phyloP scores from a whole-genome alignment of 306 rosid species.

The Acacia confusa region DNA sequence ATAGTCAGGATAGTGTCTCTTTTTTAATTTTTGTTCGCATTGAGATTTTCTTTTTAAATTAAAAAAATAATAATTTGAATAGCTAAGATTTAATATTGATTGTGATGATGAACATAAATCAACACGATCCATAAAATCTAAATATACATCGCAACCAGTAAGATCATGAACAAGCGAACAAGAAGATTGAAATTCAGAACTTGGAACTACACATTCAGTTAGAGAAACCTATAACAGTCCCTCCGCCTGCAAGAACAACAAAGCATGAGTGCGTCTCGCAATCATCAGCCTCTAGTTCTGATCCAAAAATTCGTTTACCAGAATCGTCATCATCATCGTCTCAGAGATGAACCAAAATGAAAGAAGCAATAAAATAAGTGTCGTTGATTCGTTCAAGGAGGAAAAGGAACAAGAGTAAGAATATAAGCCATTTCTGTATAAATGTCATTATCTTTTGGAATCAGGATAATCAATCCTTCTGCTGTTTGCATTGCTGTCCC shows the following conservation, averaged over 20 bases:
- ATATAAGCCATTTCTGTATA: not conserved
- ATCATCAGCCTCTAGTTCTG: not conserved
- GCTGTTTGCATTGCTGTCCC: conserved; percentile 6
- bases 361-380: not conserved
- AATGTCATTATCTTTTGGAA: not conserved
- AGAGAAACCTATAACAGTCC: not conserved
- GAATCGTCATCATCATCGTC: not conserved
- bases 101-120: too few species aligned
- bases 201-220: not conserved
- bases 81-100: too few species aligned
- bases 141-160: too few species aligned
- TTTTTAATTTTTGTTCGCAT: too few species aligned
- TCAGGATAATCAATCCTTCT: not conserved
- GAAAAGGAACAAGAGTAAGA: conserved; percentile 14
- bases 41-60: too few species aligned
- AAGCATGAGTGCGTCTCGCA: not conserved
- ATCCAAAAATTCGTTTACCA: not conserved
- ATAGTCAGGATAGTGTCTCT: too few species aligned
- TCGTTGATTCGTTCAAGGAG: not conserved
- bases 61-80: too few species aligned
- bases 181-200: too few species aligned
- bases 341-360: not conserved
- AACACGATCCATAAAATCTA: too few species aligned
- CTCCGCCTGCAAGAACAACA: conserved; percentile 9
- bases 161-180: too few species aligned